Conservation (phyloP, 2,329 filamentous ascomycete genomes). For the Periconia sp. region DNA sequence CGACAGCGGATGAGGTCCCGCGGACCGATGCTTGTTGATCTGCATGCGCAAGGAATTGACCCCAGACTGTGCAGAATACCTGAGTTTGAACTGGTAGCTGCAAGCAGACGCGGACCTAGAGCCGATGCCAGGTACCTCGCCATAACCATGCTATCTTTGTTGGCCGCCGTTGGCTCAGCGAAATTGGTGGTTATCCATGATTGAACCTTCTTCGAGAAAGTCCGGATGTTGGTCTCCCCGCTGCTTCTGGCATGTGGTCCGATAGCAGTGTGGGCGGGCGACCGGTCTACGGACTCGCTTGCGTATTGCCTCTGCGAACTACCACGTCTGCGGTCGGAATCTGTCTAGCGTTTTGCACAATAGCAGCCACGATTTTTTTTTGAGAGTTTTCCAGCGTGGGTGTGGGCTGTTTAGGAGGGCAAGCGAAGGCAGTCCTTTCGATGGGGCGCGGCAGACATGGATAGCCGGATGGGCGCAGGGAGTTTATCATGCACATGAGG, state of each 20-base stretch:
- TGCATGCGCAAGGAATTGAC: slow-evolving; percentile 39
- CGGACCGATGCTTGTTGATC: slow-evolving; percentile 38
- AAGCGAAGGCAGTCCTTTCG: not conserved
- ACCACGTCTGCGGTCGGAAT: slow-evolving; percentile 11
- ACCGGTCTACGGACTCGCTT: slow-evolving; percentile 17
- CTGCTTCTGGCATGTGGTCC: slow-evolving; percentile 31
- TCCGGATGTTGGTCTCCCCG: slow-evolving; percentile 7
- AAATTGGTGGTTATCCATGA: slow-evolving; percentile 35
- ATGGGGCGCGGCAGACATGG: not conserved
- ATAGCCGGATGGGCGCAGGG: not conserved
- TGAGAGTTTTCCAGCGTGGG: no score
- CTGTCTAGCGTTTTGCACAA: slow-evolving; percentile 14
- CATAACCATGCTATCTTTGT: slow-evolving; percentile 16
- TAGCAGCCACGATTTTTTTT: no score
- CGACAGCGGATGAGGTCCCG: slow-evolving; percentile 36
- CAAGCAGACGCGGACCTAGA: slow-evolving; percentile 36
- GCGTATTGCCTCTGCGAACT: slow-evolving; percentile 11
- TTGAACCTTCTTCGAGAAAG: slow-evolving; percentile 17
- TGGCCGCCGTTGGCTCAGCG: slow-evolving; percentile 26
- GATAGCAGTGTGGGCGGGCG: slow-evolving; percentile 15
- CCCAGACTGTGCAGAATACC: slow-evolving; percentile 32
- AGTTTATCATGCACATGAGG: not conserved
- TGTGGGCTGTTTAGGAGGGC: not conserved
- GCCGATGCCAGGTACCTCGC: slow-evolving; percentile 37
- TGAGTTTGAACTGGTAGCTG: slow-evolving; percentile 30